phyloP scores from a whole-genome alignment of 495 filamentous ascomycete genomes.

The Cetradonia linearis region DNA sequence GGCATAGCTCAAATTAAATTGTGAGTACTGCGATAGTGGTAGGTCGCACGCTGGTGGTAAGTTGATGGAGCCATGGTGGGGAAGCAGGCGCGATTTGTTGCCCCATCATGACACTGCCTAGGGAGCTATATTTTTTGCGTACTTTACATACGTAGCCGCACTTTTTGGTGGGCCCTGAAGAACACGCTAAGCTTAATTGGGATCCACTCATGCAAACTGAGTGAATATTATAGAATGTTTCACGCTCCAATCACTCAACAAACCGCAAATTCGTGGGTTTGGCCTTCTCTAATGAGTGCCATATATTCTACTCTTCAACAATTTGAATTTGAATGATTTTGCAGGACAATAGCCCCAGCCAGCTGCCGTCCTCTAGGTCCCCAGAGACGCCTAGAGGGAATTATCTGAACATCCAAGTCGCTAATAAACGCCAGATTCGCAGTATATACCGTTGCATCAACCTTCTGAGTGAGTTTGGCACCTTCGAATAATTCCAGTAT shows the following conservation, averaged over 20 bases:
- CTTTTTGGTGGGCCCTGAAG: neutral
- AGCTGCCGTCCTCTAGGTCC: slow-evolving; percentile 32
- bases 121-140: neutral
- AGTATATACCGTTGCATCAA: slow-evolving; percentile 17
- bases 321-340: slow-evolving; percentile 12
- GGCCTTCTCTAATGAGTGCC: no score
- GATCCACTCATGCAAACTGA: neutral
- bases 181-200: neutral
- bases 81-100: neutral
- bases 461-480: neutral
- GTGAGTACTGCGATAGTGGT: neutral
- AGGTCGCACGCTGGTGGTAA: neutral
- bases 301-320: neutral
- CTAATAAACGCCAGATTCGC: slow-evolving; percentile 17
- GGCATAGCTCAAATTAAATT: slow-evolving; percentile 11
- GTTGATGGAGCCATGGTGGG: neutral
- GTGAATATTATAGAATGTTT: neutral
- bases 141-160: neutral
- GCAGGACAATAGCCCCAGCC: slow-evolving; percentile 34
- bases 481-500: neutral
- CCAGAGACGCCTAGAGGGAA: slow-evolving; percentile 42
- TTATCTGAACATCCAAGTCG: slow-evolving; percentile 30
- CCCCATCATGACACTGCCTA: neutral
- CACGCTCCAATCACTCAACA: neutral
- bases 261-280: no score